These are phyloP conservation scores for Pinus taeda DNA, from an alignment of 75 land plant species.

Conservation along the genomic window DNA sequence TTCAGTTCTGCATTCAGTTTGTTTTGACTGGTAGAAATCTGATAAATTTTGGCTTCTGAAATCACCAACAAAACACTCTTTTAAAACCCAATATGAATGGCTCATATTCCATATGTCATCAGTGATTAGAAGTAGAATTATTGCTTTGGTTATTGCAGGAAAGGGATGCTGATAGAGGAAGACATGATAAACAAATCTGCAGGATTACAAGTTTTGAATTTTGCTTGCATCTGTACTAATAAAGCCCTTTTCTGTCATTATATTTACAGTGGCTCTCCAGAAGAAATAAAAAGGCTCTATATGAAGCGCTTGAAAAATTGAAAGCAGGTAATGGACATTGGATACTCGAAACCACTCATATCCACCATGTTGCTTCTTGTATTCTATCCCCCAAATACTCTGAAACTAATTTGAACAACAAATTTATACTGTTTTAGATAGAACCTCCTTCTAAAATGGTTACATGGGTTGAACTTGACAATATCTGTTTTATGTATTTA, in stretches of 20 bases:
- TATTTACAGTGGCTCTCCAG: conserved; percentile 12
- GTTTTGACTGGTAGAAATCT: no score
- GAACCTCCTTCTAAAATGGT: no score
- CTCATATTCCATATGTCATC: no score
- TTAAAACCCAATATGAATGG: no score
- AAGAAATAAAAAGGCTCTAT: conserved; percentile 16
- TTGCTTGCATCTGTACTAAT: background rate
- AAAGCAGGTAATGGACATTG: conserved; percentile 26
- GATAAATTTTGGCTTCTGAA: no score
- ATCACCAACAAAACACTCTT: no score
- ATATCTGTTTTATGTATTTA: background rate
- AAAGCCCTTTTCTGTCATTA: background rate
- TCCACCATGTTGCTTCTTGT: background rate
- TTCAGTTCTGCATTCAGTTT: no score
- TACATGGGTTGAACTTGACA: background rate
- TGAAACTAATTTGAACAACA: background rate
- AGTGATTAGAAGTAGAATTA: no score
- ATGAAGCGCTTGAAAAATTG: conserved; percentile 29
- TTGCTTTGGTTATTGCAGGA: no score
- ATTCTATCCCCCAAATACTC: background rate
- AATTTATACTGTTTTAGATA: no score
- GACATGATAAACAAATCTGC: background rate
- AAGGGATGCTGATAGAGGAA: no score
- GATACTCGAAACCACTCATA: background rate
- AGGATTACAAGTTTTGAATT: background rate